Evolutionary conservation across 139 green algal genomes (phyloP).

Genomic region (Chlorella ohadii): DNA sequence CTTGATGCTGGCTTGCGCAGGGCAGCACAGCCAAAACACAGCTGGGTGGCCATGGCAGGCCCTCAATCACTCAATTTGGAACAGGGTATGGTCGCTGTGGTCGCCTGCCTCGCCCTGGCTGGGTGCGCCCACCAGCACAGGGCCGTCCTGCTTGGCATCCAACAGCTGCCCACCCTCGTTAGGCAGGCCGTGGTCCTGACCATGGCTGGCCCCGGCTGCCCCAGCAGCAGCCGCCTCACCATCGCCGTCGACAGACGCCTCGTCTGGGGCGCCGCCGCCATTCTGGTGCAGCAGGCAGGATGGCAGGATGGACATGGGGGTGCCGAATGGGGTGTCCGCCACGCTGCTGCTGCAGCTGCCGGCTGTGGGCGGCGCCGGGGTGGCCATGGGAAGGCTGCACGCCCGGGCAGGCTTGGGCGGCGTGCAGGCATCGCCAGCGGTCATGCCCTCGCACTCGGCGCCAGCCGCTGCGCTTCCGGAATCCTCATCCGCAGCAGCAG

Average conservation of each 20-base stretch:
- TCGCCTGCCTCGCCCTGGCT: not conserved
- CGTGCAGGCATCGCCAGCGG: too few species aligned
- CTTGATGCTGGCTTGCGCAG: too few species aligned
- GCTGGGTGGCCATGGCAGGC: too few species aligned
- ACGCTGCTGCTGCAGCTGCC: conserved; percentile 26
- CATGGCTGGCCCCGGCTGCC: not conserved
- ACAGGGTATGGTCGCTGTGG: not conserved
- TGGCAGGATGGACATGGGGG: conserved; percentile 20
- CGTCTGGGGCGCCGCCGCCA: not conserved
- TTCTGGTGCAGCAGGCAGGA: not conserved
- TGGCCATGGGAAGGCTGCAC: not conserved
- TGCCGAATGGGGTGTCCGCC: conserved; percentile 3
- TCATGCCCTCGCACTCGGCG: too few species aligned
- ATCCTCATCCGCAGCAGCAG: not conserved
- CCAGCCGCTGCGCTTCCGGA: not conserved
- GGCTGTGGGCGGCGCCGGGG: not conserved
- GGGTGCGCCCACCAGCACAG: not conserved
- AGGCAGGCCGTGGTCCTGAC: not conserved
- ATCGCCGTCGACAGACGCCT: not conserved
- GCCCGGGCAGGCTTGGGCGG: too few species aligned
- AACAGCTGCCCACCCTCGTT: not conserved
- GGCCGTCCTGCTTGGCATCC: not conserved
- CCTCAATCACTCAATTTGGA: conserved; percentile 4
- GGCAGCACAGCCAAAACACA: too few species aligned
- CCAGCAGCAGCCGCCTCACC: not conserved